Evolutionary conservation across 2,329 filamentous ascomycete genomes (phyloP), one percentile per base, ranked within the genome.

Genomic region (Remersonia thermophila): DNA sequence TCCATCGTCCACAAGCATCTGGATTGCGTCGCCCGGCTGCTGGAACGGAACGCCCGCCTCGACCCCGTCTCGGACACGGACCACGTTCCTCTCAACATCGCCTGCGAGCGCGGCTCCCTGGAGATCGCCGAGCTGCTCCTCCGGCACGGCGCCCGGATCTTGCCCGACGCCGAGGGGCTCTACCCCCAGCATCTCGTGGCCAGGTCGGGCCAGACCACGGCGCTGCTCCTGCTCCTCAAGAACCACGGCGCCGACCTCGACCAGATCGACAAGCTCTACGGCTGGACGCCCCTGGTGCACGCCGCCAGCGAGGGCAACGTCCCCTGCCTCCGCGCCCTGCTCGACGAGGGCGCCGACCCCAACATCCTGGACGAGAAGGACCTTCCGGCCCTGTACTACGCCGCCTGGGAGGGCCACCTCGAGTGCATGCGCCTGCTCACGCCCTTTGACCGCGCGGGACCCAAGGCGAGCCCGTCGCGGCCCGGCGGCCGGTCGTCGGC

Each of bases 111-210:
- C 59, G 89, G 85, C 3, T 91, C 86, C 0, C 65, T 85, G 16
- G 73, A 79, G 11, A 89, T 94, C 41, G 84, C 93, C 12, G 78
- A 87, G 52, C 69, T 94, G 41, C 73, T 98, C 1, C 66, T 98
- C 34, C 78, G 83, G 49, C 77, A 83, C 47, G 77, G 80, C 7
- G 85, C 89, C 5, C 70, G 74, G 38, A 80, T 98, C 40, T 65
- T 95, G n/a, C 80, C 91, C 7, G 91, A 98, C 59, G 91, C 91
- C 2, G 91, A 98, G 63, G 91, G 91, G 1, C 66, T 98, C 9
- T 98, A 84, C 54, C 91, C 91, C n/a, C 91, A 96, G 55, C 91
- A 98, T 60, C 72, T 96, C 25, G 89, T 96, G 14, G 89, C 91
- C 16, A 74, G 91, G 37, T 91, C 89, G 20, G 85, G 85, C 3